phyloP scores from a whole-genome alignment of 1,284 basidiomycete species.

The Boletellus sp. region DNA sequence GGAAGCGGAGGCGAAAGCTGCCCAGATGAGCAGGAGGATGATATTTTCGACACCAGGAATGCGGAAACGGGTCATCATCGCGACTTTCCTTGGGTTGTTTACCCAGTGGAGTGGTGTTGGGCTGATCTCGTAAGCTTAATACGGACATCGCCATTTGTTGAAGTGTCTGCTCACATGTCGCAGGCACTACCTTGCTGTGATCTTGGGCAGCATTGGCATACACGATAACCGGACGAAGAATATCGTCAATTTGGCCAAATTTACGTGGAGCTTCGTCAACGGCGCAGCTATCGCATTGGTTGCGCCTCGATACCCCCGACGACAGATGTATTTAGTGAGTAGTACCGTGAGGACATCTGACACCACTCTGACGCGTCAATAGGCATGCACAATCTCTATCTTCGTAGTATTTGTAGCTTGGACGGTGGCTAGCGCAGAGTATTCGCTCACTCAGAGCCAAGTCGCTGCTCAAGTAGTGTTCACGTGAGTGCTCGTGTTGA shows the following conservation, averaged over 20 bases:
- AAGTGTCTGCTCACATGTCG: too few species aligned
- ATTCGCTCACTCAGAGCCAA: constrained; percentile 5
- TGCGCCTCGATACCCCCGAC: constrained; percentile 7
- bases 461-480: constrained; percentile 7
- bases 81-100: constrained; percentile 38
- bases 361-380: not conserved
- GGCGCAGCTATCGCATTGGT: not conserved
- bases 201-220: constrained; percentile 15
- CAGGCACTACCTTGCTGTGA: constrained; percentile 7
- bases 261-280: constrained; percentile 9
- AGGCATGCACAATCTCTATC: constrained; percentile 5
- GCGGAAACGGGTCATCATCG: constrained; percentile 2
- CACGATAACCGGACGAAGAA: constrained; percentile 15
- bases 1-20: constrained; percentile 1
- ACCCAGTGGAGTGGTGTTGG: constrained; percentile 41
- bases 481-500: not conserved
- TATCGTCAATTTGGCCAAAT: constrained; percentile 6
- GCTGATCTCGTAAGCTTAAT: constrained; percentile 1
- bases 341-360: not conserved
- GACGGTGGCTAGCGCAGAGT: constrained; percentile 11
- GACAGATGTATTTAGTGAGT: not conserved
- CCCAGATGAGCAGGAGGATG: not conserved
- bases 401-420: constrained; percentile 8
- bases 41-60: constrained; percentile 5
- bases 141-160: too few species aligned